phyloP scores from a whole-genome alignment of 192 early-diverging fungal species.

The Entomortierella chlamydospora region DNA sequence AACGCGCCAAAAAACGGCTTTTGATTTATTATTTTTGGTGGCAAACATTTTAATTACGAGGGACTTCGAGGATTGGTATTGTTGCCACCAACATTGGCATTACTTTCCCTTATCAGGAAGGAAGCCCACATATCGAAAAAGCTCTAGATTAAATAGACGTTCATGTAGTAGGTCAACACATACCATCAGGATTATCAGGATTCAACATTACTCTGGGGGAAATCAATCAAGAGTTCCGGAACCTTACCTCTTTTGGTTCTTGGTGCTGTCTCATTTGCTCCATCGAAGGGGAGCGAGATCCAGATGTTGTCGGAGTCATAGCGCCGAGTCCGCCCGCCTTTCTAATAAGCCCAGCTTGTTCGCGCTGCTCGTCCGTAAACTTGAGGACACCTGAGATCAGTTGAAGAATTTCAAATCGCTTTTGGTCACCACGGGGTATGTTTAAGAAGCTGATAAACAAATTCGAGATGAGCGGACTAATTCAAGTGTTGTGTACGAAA shows the following conservation, averaged over 20 bases:
- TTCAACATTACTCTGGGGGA: too few species aligned
- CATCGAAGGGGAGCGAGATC: conserved; percentile 61
- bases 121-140: conserved; percentile 54
- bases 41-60: background rate
- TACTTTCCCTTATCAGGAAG: conserved; percentile 76
- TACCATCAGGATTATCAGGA: too few species aligned
- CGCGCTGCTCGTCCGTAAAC: conserved; percentile 90
- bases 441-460: conserved; percentile 89
- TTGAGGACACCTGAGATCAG: conserved; percentile 91
- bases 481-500: conserved; percentile 3
- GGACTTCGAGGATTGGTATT: conserved; percentile 23
- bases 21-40: background rate
- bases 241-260: conserved; percentile 53
- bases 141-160: conserved; percentile 2
- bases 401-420: conserved; percentile 91
- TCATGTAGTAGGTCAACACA: too few species aligned
- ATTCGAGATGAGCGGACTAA: conserved; percentile 88
- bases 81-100: conserved; percentile 18
- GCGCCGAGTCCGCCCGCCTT: conserved; percentile 57
- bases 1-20: background rate
- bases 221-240: too few species aligned
- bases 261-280: conserved; percentile 58
- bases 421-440: conserved; percentile 88
- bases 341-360: conserved; percentile 81
- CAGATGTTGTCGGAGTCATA: conserved; percentile 55